Evolutionary conservation across 164 flowering plant species (phyloP), one percentile per base, ranked within the genome.

Genomic region (Stephania cephalantha): DNA sequence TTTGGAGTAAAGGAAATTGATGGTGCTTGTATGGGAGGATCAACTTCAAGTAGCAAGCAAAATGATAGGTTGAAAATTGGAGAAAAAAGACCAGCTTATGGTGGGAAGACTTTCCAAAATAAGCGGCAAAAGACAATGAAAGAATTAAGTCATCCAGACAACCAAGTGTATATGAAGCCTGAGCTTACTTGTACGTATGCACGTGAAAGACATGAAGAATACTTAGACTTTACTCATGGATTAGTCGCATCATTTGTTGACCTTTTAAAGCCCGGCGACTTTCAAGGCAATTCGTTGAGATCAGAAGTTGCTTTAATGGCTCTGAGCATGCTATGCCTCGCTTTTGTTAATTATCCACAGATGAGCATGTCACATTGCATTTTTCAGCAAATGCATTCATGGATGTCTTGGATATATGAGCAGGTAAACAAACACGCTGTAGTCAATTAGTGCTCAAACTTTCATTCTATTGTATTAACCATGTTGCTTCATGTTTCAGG

Each of bases 341-440:
- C 87, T 64, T 90, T 92, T 79, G 86, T 82, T 72, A 79, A 83
- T 78, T 83, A 82, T 64, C 91, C 95, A 7, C 74, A 76, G 52
- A 81, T 85, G 46, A 66, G 74, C 76, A 35, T 90, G 73, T 83
- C 92, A 46, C 45, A 31, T 46, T 15, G 46, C 70, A 81, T 89
- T 48, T 89, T 87, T 81, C 85, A 76, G 79, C 85, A 84, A 77
- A 85, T 91, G 86, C 72, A 45, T 73, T 75, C 81, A 13, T 92
- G 98, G 98, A 80, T 94, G 46, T 91, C 88, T 67, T 90, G 93
- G 97, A 88, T 92, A 79, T 84, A 73, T 77, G 85, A 90, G 78
- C 92, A 88, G 94, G 99, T 94, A 78, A 30, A 75, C 70, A 48
- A 48, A 48, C 13, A 1, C 13, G 15, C 18, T 69, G 46, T 31